These are phyloP conservation scores for Schizonepeta tenuifolia DNA, from an alignment of 257 asterid species.

Conservation along the genomic window DNA sequence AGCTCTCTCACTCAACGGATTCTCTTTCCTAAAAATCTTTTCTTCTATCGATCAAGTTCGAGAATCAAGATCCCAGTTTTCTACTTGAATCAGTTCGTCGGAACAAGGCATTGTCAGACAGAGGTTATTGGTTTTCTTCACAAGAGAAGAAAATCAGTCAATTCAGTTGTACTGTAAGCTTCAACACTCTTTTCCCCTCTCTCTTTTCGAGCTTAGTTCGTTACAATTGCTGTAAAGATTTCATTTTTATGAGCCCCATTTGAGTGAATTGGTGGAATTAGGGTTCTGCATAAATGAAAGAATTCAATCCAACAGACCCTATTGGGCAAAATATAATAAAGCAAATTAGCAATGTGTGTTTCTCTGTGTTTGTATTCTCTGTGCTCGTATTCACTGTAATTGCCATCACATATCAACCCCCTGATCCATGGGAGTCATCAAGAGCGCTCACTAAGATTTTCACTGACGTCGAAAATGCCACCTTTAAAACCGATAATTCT, in stretches of 20 bases:
- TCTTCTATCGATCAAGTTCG: neutral
- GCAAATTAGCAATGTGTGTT: conserved; percentile 86
- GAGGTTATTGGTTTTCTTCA: conserved; percentile 27
- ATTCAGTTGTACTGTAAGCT: conserved; percentile 17
- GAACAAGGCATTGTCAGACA: conserved; percentile 21
- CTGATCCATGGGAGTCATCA: conserved; percentile 99
- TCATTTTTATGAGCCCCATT: conserved; percentile 27
- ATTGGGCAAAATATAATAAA: conserved; percentile 87
- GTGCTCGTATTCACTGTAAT: conserved; percentile 82
- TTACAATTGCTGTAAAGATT: neutral
- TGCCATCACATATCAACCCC: conserved; percentile 97
- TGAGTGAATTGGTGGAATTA: conserved; percentile 18
- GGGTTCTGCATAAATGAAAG: conserved; percentile 60
- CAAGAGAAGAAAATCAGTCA: neutral
- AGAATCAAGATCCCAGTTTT: conserved; percentile 23
- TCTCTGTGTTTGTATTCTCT: conserved; percentile 90
- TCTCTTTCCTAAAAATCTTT: neutral
- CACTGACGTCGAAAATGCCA: conserved; percentile 82
- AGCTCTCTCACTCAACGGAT: neutral
- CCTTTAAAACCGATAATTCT: conserved; percentile 77
- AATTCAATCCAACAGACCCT: conserved; percentile 68
- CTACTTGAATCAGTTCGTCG: conserved; percentile 8
- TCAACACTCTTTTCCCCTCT: neutral
- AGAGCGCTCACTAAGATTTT: conserved; percentile 87
- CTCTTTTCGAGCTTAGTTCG: neutral